phyloP scores from a whole-genome alignment of 2,329 filamentous ascomycete species.

The Hymenoscyphus infarciens region DNA sequence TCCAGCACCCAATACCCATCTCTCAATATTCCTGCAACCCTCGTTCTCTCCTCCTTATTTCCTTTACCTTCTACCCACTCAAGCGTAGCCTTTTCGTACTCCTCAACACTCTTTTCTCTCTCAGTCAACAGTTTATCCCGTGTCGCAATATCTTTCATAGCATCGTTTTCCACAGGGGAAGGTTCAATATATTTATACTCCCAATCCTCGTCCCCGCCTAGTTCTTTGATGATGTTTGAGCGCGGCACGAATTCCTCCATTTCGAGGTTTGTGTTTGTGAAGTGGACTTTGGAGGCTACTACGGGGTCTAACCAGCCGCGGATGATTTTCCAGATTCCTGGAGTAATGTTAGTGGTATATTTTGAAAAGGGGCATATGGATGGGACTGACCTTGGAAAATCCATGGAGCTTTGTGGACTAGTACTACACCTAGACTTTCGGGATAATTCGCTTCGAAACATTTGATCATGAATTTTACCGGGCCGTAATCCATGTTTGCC shows the following conservation, averaged over 20 bases:
- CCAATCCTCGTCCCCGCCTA: constrained; percentile 85
- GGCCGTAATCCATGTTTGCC: constrained; percentile 97
- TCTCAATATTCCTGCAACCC: constrained; percentile 60
- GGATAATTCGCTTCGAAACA: constrained; percentile 99
- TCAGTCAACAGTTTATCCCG: constrained; percentile 61
- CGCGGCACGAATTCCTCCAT: constrained; percentile 72
- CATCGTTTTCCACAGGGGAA: constrained; percentile 67
- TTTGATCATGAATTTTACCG: constrained; percentile 99
- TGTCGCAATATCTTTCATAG: constrained; percentile 63
- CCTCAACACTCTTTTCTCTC: constrained; percentile 61
- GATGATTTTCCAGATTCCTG: constrained; percentile 94
- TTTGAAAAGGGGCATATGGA: not conserved
- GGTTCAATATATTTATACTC: constrained; percentile 81
- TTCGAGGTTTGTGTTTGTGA: constrained; percentile 78
- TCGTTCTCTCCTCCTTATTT: constrained; percentile 56
- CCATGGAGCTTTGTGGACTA: constrained; percentile 97
- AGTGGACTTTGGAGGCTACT: constrained; percentile 89
- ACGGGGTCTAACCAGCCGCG: constrained; percentile 95
- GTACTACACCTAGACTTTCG: constrained; percentile 81
- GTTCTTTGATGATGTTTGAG: constrained; percentile 71
- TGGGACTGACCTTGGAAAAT: constrained; percentile 75
- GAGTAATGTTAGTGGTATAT: constrained; percentile 11
- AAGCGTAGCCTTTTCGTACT: constrained; percentile 71
- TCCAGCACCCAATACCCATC: constrained; percentile 87
- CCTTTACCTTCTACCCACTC: constrained; percentile 62